phyloP scores from a whole-genome alignment of 208 protist genomes.

The Trypanosomatidae sp. region DNA sequence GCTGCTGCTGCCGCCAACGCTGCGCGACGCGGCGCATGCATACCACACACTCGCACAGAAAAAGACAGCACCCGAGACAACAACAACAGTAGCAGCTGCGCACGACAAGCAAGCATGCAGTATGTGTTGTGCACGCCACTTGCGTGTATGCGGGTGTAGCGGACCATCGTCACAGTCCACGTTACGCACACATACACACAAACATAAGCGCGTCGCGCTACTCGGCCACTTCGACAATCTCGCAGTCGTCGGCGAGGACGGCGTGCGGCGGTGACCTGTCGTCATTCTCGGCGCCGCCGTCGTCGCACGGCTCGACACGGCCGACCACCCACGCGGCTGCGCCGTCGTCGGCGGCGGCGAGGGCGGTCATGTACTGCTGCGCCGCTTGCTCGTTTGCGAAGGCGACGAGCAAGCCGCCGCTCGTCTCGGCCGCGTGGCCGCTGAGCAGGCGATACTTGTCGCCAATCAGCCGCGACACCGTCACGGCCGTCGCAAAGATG shows the following conservation, averaged over 20 bases:
- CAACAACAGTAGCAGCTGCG: too few species aligned
- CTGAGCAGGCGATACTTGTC: conserved; percentile 84
- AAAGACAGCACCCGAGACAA: too few species aligned
- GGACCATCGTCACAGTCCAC: too few species aligned
- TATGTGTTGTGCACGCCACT: too few species aligned
- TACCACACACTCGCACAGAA: too few species aligned
- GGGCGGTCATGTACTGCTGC: conserved; percentile 41
- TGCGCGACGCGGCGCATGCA: too few species aligned
- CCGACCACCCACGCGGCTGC: conserved; percentile 85
- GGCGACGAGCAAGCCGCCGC: conserved; percentile 89
- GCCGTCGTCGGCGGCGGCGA: conserved; percentile 58
- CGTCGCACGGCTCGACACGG: conserved; percentile 14
- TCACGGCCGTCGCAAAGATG: conserved; percentile 74
- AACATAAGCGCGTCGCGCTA: too few species aligned
- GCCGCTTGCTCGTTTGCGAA: conserved; percentile 40
- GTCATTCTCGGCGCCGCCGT: background rate
- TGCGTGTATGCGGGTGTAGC: too few species aligned
- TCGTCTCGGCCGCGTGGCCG: conserved; percentile 91
- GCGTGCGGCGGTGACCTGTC: too few species aligned
- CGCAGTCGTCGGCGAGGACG: conserved; percentile 29
- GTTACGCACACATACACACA: too few species aligned
- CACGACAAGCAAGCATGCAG: too few species aligned
- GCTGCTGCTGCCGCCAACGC: too few species aligned
- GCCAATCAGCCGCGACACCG: conserved; percentile 54
- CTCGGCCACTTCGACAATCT: conserved; percentile 67